Evolutionary conservation across 225 moss, liverwort and hornwort genomes (phyloP).

Genomic region (Asterella californica): DNA sequence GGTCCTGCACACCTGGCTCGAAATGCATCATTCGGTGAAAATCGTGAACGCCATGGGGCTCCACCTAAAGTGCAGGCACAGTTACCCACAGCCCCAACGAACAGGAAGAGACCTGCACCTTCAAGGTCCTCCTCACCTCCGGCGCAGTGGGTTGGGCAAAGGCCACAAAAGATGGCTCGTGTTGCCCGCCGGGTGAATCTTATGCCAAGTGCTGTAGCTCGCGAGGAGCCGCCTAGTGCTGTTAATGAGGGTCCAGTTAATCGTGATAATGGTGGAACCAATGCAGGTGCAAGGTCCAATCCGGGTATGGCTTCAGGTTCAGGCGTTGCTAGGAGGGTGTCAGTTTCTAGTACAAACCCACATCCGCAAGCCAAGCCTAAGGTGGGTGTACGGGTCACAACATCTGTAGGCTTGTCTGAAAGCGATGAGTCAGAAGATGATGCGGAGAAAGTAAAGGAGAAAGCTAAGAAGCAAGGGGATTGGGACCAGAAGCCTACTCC

Average conservation of each 20-base stretch:
- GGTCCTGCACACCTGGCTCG: slow-evolving; percentile 59
- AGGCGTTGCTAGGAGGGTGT: slow-evolving; percentile 57
- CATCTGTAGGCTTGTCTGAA: slow-evolving; percentile 62
- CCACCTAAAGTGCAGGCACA: slow-evolving; percentile 51
- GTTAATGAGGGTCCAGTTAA: slow-evolving; percentile 35
- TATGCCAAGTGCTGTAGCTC: slow-evolving; percentile 61
- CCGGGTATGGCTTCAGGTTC: slow-evolving; percentile 49
- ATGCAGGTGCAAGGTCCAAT: slow-evolving; percentile 52
- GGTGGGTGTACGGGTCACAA: slow-evolving; percentile 44
- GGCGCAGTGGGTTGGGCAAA: slow-evolving; percentile 88
- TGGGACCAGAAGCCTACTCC: slow-evolving; percentile 58
- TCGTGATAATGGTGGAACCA: slow-evolving; percentile 42
- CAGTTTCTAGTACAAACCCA: slow-evolving; percentile 39
- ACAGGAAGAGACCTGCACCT: slow-evolving; percentile 74
- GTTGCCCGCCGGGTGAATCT: slow-evolving; percentile 63
- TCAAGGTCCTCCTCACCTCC: slow-evolving; percentile 89
- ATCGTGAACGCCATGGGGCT: slow-evolving; percentile 65
- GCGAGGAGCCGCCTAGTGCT: slow-evolving; percentile 55
- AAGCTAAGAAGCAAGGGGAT: slow-evolving; percentile 64
- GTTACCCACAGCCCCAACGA: slow-evolving; percentile 45
- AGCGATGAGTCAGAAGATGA: slow-evolving; percentile 77
- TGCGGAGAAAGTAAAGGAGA: slow-evolving; percentile 70
- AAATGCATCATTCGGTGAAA: slow-evolving; percentile 61
- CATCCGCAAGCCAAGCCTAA: slow-evolving; percentile 50
- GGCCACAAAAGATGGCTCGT: slow-evolving; percentile 79